Percentiles rank a stretch among this genome's conserved stretches.
These are phyloP conservation scores for Termitomyces sp. DNA, from an alignment of 768 basidiomycete genomes.

Conservation along the genomic window DNA sequence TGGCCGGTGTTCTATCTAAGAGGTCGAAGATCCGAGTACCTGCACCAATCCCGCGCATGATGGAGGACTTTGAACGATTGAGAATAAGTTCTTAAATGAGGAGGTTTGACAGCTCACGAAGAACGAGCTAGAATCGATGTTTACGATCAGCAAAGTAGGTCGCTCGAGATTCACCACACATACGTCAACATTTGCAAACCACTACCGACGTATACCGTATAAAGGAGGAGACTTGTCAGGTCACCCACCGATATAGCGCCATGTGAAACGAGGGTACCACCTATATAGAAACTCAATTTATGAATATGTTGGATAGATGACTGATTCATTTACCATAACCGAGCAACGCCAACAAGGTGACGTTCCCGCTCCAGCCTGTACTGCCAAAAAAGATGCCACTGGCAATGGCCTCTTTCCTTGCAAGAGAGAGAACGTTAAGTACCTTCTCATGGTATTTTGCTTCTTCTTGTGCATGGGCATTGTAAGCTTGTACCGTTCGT, in stretches of 20 bases:
- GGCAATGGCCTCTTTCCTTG: conserved; percentile 84
- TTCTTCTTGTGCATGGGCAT: conserved; percentile 77
- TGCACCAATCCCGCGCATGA: conserved; percentile 97
- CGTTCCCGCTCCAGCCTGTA: conserved; percentile 90
- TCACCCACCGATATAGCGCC: conserved; percentile 92
- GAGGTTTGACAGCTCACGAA: conserved; percentile 42
- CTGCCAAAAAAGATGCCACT: conserved; percentile 92
- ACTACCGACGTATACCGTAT: conserved; percentile 86
- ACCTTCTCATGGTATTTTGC: conserved; percentile 70
- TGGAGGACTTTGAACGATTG: conserved; percentile 57
- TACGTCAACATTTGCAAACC: conserved; percentile 80
- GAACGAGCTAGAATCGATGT: conserved; percentile 36
- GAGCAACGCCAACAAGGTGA: conserved; percentile 83
- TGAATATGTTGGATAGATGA: background rate
- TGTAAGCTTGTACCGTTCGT: conserved; percentile 89
- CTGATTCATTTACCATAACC: conserved; percentile 66
- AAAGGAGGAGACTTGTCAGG: conserved; percentile 83
- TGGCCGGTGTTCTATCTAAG: conserved; percentile 74
- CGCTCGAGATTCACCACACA: conserved; percentile 21
- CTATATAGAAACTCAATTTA: conserved; percentile 33
- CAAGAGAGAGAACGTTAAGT: conserved; percentile 65
- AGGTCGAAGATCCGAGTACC: conserved; percentile 93
- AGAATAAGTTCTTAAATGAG: conserved; percentile 23
- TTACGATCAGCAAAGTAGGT: conserved; percentile 1
- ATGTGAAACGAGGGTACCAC: conserved; percentile 85